Evolutionary conservation across 108 stramenopile genomes (phyloP).

Genomic region (Halocafeteria seosinensis): DNA sequence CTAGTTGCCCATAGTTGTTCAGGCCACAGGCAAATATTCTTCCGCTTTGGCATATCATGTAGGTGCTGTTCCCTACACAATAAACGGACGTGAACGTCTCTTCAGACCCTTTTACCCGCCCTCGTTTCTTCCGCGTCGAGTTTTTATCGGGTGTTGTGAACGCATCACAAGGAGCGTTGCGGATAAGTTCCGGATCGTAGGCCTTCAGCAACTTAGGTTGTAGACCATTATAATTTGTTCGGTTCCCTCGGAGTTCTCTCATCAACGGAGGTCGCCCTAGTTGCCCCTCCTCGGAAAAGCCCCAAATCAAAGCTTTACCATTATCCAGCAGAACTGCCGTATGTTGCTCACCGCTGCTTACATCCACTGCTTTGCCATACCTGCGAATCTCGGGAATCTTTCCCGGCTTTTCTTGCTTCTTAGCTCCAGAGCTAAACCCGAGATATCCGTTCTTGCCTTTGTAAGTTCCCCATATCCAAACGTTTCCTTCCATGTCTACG

Average conservation of each 20-base stretch:
- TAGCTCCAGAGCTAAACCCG: conserved; percentile 30
- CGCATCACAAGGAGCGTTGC: no score
- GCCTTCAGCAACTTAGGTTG: not conserved
- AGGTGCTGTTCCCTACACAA: not conserved
- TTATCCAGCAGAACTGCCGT: conserved; percentile 37
- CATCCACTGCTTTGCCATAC: not conserved
- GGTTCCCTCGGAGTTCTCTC: not conserved
- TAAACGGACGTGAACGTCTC: not conserved
- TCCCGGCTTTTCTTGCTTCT: conserved; percentile 20
- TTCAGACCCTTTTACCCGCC: no score
- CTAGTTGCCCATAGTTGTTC: conserved; percentile 77
- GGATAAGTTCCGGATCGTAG: no score
- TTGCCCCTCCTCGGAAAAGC: conserved; percentile 33
- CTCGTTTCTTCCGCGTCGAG: no score
- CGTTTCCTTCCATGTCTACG: conserved; percentile 2
- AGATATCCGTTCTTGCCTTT: conserved; percentile 44
- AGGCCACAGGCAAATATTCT: conserved; percentile 52
- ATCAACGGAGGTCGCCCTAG: conserved; percentile 25
- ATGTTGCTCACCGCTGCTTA: not conserved
- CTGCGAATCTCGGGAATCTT: not conserved
- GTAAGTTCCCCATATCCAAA: conserved; percentile 48
- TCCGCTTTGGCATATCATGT: not conserved
- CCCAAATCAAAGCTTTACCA: conserved; percentile 12
- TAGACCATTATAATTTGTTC: not conserved
- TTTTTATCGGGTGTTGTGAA: no score